These are phyloP conservation scores for Daldinia vernicosa DNA, from an alignment of 495 filamentous ascomycete genomes.

Conservation along the genomic window DNA sequence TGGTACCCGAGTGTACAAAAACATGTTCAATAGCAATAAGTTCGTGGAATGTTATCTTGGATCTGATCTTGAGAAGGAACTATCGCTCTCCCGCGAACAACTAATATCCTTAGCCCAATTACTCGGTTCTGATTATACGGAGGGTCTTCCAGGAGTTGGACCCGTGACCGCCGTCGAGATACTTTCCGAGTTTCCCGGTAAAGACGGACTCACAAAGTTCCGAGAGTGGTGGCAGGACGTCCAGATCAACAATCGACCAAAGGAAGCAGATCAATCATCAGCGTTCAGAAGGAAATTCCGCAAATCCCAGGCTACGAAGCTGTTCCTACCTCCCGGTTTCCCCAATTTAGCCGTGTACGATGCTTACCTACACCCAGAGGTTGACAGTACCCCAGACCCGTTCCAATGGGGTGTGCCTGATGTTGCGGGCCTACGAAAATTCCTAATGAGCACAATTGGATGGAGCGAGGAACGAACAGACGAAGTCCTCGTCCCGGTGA, in stretches of 20 bases:
- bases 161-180: constrained; percentile 95
- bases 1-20: constrained; percentile 95
- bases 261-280: constrained; percentile 61
- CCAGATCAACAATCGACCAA: constrained; percentile 64
- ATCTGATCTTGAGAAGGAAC: constrained; percentile 87
- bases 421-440: constrained; percentile 81
- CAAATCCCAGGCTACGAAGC: constrained; percentile 74
- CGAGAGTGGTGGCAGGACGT: constrained; percentile 86
- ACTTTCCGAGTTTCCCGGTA: constrained; percentile 80
- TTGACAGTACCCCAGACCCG: constrained; percentile 76
- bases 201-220: constrained; percentile 69
- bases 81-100: constrained; percentile 80
- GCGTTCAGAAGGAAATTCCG: constrained; percentile 85
- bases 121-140: constrained; percentile 92
- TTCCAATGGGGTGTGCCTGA: constrained; percentile 98
- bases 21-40: constrained; percentile 98
- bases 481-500: constrained; percentile 92
- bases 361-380: constrained; percentile 86
- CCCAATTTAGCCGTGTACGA: constrained; percentile 77
- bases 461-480: constrained; percentile 92
- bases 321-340: constrained; percentile 83
- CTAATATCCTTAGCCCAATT: constrained; percentile 90
- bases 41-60: constrained; percentile 95
- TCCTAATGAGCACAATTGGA: constrained; percentile 91
- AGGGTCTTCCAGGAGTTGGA: constrained; percentile 87